Percentiles rank a stretch among this genome's conserved stretches.
Evolutionary conservation across 345 rosid species (phyloP).

Genomic region (Aquilaria malaccensis): DNA sequence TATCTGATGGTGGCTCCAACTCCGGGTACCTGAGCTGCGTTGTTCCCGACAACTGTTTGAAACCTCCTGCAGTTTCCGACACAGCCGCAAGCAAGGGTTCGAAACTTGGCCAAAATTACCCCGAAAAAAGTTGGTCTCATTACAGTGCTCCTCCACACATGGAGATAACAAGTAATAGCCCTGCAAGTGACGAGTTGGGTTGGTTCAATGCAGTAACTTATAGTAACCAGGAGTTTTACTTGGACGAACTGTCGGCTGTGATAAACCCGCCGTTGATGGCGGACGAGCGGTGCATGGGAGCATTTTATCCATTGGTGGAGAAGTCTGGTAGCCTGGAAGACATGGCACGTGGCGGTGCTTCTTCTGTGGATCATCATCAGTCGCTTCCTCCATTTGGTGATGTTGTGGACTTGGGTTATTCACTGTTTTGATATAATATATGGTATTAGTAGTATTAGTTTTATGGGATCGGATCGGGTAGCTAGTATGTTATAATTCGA

Average conservation of each 20-base stretch:
- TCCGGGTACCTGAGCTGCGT: slow-evolving; percentile 92
- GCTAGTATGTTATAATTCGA: no score
- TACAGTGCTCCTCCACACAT: slow-evolving; percentile 11
- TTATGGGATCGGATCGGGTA: no score
- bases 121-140: slow-evolving; percentile 12
- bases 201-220: slow-evolving; percentile 18
- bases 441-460: no score
- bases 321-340: background rate
- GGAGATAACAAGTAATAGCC: slow-evolving; percentile 2
- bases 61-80: slow-evolving; percentile 39
- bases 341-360: slow-evolving; percentile 1
- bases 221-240: slow-evolving; percentile 28
- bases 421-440: slow-evolving; percentile 24
- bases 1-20: slow-evolving; percentile 33
- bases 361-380: background rate
- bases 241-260: slow-evolving; percentile 51
- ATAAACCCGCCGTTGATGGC: slow-evolving; percentile 31
- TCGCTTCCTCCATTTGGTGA: slow-evolving; percentile 30
- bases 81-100: slow-evolving; percentile 13
- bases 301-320: slow-evolving; percentile 15
- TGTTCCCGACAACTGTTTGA: slow-evolving; percentile 87
- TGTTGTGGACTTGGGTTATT: slow-evolving; percentile 35
- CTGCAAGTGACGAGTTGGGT: slow-evolving; percentile 9
- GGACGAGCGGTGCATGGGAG: slow-evolving; percentile 33
- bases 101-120: slow-evolving; percentile 13